Base-by-base conservation (phyloP, 2,329 filamentous ascomycete species). In the Aspergillus glaucus region DNA sequence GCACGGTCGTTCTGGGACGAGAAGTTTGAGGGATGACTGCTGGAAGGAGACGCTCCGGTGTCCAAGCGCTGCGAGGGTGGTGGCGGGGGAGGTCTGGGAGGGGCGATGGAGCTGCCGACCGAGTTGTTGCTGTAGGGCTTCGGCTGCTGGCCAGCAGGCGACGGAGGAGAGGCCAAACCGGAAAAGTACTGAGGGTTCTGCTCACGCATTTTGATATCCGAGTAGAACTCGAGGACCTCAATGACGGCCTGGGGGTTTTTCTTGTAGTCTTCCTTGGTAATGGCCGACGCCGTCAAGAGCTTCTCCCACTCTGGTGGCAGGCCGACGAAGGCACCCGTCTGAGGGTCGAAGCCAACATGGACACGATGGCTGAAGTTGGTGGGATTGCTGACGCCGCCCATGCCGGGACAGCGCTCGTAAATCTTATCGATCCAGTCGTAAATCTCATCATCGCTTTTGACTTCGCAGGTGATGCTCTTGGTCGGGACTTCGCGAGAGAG, bases 391-490 rank as follows among this genome's bases (percentile, higher is more conserved):
- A 98, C 93, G 59, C 93, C 93, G 53, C 93, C 91, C 89, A 97
- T 95, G 54, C 89, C 92, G 15, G 93, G 93, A 68, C 92, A 97
- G 55, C 92, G 86, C 60, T 92, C 90, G 67, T 97, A 97, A 57
- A 98, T 94, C 67, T 91, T 88, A 69, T 98, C 93, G 62, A 97
- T 95, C 93, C 93, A 98, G 62, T 95, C 90, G 70, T 98, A 98
- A 47, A 98, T 83, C 59, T 98, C 93, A 64, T 95, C 92, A 63
- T 98, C 93, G 49, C 85, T 87, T 72, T 96, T 95, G 61, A 97
- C 90, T 66, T 87, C 89, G 68, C 95, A 93, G 55, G 93, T 90
- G 46, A 96, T 81, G 3, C 88, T 87, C 67, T 87, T 89, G 50
- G 85, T 87, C 7, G 85, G 80, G 30, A 88, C 84, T 55, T 96